Conservation (phyloP, 2,329 filamentous ascomycete species). For the Neonectria ditissima region DNA sequence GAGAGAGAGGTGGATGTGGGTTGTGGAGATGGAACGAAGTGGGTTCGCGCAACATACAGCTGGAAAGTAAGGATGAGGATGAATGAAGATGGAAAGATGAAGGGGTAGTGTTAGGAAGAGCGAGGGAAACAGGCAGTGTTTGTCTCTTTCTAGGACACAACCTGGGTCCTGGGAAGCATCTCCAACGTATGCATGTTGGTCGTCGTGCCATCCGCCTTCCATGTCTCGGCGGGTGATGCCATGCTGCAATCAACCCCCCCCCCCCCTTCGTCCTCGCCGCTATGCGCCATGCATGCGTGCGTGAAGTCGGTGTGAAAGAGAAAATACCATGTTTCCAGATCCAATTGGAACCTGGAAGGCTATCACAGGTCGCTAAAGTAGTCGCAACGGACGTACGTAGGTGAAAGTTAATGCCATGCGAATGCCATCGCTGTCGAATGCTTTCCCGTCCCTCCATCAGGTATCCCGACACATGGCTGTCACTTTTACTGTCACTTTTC, state of each 20-base stretch:
- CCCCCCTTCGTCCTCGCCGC: not conserved
- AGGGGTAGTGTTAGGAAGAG: too few species aligned
- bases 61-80: not conserved
- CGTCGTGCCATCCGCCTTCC: conserved; percentile 13
- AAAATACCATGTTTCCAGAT: not conserved
- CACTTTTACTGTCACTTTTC: too few species aligned
- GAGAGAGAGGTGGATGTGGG: not conserved
- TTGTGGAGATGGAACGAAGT: not conserved
- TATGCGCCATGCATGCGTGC: not conserved
- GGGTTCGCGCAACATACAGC: not conserved
- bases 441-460: conserved; percentile 1
- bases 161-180: conserved; percentile 2
- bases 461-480: not conserved
- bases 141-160: not conserved
- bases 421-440: not conserved
- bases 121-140: not conserved
- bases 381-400: not conserved
- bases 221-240: conserved; percentile 8
- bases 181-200: conserved; percentile 21
- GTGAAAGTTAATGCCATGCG: conserved; percentile 2
- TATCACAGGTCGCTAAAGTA: not conserved
- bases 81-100: not conserved
- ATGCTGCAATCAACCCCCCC: conserved; percentile 2
- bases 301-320: not conserved
- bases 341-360: conserved; percentile 2